Conservation (phyloP, 768 basidiomycete genomes). For the Tricholoma hemisulphureum region DNA sequence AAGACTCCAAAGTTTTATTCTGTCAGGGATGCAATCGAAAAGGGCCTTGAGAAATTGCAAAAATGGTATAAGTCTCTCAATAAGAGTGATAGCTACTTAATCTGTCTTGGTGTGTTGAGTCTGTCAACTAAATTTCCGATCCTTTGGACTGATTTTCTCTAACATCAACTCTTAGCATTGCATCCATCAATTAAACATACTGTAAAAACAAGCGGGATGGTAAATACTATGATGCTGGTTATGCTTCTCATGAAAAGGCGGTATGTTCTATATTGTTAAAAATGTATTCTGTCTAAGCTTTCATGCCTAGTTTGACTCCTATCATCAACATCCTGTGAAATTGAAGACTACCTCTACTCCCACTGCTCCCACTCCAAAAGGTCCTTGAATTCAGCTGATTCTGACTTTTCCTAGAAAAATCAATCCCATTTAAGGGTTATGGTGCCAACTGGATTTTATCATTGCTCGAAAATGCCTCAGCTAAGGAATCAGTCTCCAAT, state of each 20-base stretch:
- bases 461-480: background rate
- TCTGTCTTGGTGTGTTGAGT: constrained; percentile 25
- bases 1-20: constrained; percentile 12
- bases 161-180: constrained; percentile 18
- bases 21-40: constrained; percentile 17
- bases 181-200: constrained; percentile 1
- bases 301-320: background rate
- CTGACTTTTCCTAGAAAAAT: background rate
- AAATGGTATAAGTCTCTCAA: constrained; percentile 27
- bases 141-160: background rate
- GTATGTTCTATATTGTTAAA: background rate
- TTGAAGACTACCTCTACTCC: background rate
- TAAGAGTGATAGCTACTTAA: constrained; percentile 23
- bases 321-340: background rate
- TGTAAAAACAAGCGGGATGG: background rate
- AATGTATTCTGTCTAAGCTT: background rate
- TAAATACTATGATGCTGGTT: background rate
- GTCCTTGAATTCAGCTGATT: background rate
- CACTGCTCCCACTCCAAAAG: background rate
- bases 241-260: background rate
- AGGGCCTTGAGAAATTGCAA: constrained; percentile 22
- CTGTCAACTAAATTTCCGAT: constrained; percentile 2
- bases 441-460: background rate
- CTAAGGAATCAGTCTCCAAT: background rate
- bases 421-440: background rate